Evolutionary conservation across 192 early-diverging fungal species (phyloP), one percentile per base, ranked within the genome.

Genomic region (Coemansia sp.): DNA sequence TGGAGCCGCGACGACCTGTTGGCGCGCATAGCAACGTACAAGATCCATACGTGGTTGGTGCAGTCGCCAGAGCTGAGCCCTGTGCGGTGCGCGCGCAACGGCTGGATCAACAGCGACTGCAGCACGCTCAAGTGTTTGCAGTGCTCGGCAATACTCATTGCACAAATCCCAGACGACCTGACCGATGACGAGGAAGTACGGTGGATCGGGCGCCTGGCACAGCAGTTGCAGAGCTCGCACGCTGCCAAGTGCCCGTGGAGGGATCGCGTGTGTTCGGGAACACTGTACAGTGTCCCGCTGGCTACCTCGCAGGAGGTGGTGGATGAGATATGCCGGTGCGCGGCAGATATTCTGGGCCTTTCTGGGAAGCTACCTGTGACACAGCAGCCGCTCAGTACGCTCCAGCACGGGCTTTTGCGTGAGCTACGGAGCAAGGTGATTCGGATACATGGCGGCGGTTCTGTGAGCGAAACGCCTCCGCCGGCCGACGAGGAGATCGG

Each of bases 31-130:
- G 38, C 64, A 20, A 77, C 67, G 3, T 77, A 53, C 41, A 62
- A 67, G 52, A 66, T 66, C 43, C 57, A 67, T 35, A 71, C 63
- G 2, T 77, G 75, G 75, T 60, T 63, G 12, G 60, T 62, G 12
- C 58, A 67, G 40, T 60, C 67, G 39, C 42, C 44, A 7, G 16
- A 13, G 21, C 44, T 77, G 33, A 69, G 51, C 36, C 75, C 75
- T 1, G 67, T 67, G 5, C 47, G 50, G 30, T 77, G 75, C 28
- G 60, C 63, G 7, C 67, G 62, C 14, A 67, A 60, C 29, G 75
- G 75, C 26, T 77, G 75, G 75, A 39, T 60, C 28, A 77, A 77
- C 35, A 21, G 43, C 14, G 67, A 64, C 44, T 66, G 54, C 41
- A 60, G 60, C 30, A 77, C 64, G 34, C 50, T 77, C 16, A 51